Percentiles rank a stretch among this genome's conserved stretches.
Conservation (phyloP, 23 red algal genomes). For the Gracilaria domingensis region DNA sequence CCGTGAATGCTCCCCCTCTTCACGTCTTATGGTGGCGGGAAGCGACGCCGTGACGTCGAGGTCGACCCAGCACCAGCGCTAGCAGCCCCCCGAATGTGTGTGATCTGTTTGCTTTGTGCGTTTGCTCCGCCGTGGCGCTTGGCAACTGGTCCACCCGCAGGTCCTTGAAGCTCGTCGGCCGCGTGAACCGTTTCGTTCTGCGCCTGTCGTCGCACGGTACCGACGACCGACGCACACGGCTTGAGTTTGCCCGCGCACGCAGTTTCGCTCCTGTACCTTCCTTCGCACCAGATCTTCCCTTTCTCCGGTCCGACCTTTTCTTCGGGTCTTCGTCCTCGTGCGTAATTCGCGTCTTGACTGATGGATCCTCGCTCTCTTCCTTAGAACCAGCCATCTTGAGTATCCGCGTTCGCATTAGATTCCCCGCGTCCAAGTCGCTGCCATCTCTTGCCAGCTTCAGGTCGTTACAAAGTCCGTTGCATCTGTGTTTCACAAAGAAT, state of each 20-base stretch:
- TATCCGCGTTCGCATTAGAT: conserved; percentile 18
- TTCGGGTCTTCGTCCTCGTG: background rate
- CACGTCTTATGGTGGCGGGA: background rate
- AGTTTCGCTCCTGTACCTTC: background rate
- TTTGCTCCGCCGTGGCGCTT: background rate
- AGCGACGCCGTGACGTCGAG: background rate
- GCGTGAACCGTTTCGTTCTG: background rate
- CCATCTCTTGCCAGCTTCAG: conserved; percentile 18
- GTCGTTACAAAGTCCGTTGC: conserved; percentile 60
- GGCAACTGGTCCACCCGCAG: background rate
- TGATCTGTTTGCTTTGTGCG: background rate
- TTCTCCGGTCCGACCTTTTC: background rate
- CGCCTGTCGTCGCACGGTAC: background rate
- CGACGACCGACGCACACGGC: conserved; percentile 7
- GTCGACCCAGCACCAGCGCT: background rate
- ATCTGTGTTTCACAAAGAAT: conserved; percentile 60
- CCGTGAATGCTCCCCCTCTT: no score
- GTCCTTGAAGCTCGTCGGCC: conserved; percentile 28
- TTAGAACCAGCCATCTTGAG: background rate
- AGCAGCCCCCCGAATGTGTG: conserved; percentile 3
- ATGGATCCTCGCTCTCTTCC: conserved; percentile 24
- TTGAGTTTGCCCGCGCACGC: background rate
- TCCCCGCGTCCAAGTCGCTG: conserved; percentile 21
- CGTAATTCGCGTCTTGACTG: conserved; percentile 22
- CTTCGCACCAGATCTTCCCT: background rate